Conservation (phyloP, 805 yeast genomes). For the Ogataea chonburiensis region DNA sequence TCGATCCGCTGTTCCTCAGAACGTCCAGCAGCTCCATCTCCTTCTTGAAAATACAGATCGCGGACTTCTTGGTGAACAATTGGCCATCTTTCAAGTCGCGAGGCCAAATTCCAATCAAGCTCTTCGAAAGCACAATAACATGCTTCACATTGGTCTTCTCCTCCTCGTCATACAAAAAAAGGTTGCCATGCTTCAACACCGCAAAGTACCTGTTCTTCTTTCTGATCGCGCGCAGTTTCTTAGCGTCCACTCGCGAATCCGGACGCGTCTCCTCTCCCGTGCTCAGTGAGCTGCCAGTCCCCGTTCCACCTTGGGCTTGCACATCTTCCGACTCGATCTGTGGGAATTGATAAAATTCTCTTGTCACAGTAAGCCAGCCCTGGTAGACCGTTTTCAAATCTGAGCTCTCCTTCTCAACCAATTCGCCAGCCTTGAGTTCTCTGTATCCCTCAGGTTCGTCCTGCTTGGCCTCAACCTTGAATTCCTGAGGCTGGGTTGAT, state of each 20-base stretch:
- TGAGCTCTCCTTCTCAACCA: conserved; percentile 56
- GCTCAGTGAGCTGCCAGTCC: conserved; percentile 11
- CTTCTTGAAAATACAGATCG: conserved; percentile 68
- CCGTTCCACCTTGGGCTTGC: conserved; percentile 16
- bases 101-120: conserved; percentile 84
- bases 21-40: conserved; percentile 50
- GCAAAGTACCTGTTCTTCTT: conserved; percentile 65
- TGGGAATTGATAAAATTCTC: conserved; percentile 62
- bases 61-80: conserved; percentile 74
- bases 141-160: conserved; percentile 64
- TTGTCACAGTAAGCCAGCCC: conserved; percentile 87
- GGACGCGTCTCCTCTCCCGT: conserved; percentile 16
- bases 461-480: conserved; percentile 17
- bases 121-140: conserved; percentile 72
- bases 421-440: conserved; percentile 54
- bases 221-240: conserved; percentile 38
- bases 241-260: conserved; percentile 36
- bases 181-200: conserved; percentile 79
- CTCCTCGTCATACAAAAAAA: conserved; percentile 79
- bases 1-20: conserved; percentile 22
- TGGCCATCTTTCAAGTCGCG: conserved; percentile 69
- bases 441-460: conserved; percentile 32
- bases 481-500: conserved; percentile 23
- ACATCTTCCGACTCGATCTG: conserved; percentile 33
- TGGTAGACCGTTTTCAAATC: conserved; percentile 64